Evolutionary conservation across 2,329 filamentous ascomycete species (phyloP).

Genomic region (Microthyrium microscopicum): DNA sequence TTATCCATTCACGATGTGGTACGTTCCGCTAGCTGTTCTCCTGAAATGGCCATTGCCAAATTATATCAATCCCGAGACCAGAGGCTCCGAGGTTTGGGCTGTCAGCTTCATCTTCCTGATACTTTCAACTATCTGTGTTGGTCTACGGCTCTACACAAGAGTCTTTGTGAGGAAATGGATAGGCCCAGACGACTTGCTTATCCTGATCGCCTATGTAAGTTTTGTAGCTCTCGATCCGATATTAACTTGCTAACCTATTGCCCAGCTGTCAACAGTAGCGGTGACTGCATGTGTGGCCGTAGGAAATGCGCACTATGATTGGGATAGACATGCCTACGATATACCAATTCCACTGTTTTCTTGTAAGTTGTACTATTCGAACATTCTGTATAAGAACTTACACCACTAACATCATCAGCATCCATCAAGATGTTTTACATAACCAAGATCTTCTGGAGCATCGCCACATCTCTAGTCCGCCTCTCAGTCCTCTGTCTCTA

Average conservation of each 20-base stretch:
- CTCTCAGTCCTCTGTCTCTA: conserved; percentile 30
- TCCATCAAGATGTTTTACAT: conserved; percentile 20
- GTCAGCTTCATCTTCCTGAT: conserved; percentile 4
- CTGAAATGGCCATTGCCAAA: conserved; percentile 2
- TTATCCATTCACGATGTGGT: conserved; percentile 4
- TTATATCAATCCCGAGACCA: conserved; percentile 4
- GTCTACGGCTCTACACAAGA: conserved; percentile 6
- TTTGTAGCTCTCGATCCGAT: no score
- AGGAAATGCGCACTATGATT: conserved; percentile 6
- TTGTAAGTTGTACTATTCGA: no score
- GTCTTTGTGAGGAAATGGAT: conserved; percentile 7
- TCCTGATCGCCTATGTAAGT: conserved; percentile 5
- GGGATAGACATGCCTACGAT: conserved; percentile 9
- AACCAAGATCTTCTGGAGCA: conserved; percentile 25
- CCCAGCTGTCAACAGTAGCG: conserved; percentile 5
- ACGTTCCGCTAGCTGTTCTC: conserved; percentile 3
- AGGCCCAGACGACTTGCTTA: conserved; percentile 8
- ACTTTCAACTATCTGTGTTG: conserved; percentile 1
- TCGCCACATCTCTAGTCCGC: conserved; percentile 26
- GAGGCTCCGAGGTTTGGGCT: conserved; percentile 4
- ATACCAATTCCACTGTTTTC: no score
- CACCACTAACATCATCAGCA: background rate
- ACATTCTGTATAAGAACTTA: no score
- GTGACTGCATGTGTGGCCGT: conserved; percentile 3
- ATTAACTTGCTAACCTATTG: background rate